These are phyloP conservation scores for Alternaria postmessia DNA, from an alignment of 2,329 filamentous ascomycete genomes.

Conservation along the genomic window DNA sequence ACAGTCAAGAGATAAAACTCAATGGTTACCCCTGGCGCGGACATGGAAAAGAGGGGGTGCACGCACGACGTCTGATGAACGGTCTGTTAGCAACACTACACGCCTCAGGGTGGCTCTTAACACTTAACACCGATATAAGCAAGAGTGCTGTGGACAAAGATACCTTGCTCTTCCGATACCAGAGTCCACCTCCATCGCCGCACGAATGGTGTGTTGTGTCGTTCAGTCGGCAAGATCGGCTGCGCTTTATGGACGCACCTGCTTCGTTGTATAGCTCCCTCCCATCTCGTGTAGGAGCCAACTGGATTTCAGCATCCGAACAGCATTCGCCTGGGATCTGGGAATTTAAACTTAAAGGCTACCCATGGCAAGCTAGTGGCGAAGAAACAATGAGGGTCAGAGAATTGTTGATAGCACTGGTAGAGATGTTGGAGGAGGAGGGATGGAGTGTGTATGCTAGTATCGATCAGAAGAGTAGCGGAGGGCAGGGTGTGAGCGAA, in stretches of 20 bases:
- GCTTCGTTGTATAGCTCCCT: conserved; percentile 19
- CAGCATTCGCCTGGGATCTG: conserved; percentile 23
- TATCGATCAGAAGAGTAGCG: conserved; percentile 44
- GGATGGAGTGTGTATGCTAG: conserved; percentile 54
- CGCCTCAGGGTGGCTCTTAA: conserved; percentile 51
- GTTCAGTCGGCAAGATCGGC: conserved; percentile 37
- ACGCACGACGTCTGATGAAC: conserved; percentile 44
- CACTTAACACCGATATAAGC: conserved; percentile 47
- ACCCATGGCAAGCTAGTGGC: conserved; percentile 43
- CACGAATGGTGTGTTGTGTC: conserved; percentile 52
- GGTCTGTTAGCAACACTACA: conserved; percentile 34
- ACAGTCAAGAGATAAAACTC: conserved; percentile 51
- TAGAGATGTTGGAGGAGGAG: conserved; percentile 37
- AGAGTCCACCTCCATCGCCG: conserved; percentile 43
- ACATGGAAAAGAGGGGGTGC: conserved; percentile 35
- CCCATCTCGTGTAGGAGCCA: conserved; percentile 15
- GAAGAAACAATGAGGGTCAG: conserved; percentile 49
- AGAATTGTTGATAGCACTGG: conserved; percentile 45
- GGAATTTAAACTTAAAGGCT: conserved; percentile 48
- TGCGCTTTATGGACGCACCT: conserved; percentile 46
- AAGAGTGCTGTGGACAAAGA: conserved; percentile 40
- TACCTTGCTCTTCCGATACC: conserved; percentile 51
- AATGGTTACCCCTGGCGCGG: conserved; percentile 48
- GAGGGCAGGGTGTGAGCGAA: conserved; percentile 25
- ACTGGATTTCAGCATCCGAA: conserved; percentile 20